phyloP scores from a whole-genome alignment of 176 grass and related monocot species.

The Carex littledalei region DNA sequence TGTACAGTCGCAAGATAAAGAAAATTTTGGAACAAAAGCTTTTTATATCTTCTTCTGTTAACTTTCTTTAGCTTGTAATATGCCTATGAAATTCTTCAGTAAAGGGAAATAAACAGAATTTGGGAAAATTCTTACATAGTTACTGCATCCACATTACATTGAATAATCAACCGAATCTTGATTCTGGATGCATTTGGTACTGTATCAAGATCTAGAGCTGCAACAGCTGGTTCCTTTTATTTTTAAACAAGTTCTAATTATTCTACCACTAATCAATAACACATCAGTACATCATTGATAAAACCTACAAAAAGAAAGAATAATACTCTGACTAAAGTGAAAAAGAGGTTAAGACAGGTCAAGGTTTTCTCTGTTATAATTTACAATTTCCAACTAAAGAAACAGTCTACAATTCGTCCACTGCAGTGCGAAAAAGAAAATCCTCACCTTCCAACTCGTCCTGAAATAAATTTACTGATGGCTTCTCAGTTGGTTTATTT shows the following conservation, averaged over 20 bases:
- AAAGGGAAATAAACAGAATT: not conserved
- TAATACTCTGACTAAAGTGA: not conserved
- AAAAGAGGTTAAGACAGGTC: not conserved
- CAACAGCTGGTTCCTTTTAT: not conserved
- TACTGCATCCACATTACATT: not conserved
- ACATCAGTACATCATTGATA: conserved; percentile 1
- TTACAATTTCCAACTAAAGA: not conserved
- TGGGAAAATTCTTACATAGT: not conserved
- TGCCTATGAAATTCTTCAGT: not conserved
- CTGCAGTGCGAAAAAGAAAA: conserved; percentile 55
- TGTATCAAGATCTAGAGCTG: conserved; percentile 17
- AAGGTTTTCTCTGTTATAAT: not conserved
- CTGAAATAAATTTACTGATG: conserved; percentile 54
- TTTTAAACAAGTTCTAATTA: not conserved
- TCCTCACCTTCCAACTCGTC: conserved; percentile 82
- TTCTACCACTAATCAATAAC: not conserved
- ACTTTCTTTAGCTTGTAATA: not conserved
- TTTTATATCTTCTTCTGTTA: no score
- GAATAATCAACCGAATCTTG: not conserved
- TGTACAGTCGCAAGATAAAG: not conserved
- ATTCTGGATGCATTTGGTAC: not conserved
- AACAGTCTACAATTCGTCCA: conserved; percentile 37
- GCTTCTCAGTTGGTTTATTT: conserved; percentile 7
- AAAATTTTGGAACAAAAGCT: not conserved
- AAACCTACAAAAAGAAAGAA: not conserved